These are phyloP conservation scores for Pythium rishiriense DNA, from an alignment of 352 stramenopile genomes.

Conservation along the genomic window DNA sequence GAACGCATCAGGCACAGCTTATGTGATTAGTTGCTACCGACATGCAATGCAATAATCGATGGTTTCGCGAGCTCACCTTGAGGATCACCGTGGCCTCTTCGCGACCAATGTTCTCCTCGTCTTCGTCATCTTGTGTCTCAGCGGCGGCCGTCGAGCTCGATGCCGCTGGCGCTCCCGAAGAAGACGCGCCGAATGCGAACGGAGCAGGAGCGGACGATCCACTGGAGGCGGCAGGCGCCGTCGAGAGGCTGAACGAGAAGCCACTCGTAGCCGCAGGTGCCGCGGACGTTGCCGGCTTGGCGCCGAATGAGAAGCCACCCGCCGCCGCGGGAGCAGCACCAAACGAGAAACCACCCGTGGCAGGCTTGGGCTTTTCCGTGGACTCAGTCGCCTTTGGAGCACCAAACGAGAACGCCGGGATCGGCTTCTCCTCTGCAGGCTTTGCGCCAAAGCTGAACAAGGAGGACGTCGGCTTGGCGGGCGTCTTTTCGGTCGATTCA, in stretches of 20 bases:
- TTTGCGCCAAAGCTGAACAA: conserved; percentile 27
- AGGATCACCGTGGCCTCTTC: conserved; percentile 87
- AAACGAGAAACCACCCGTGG: conserved; percentile 31
- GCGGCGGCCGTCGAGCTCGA: conserved; percentile 12
- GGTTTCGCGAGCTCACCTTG: conserved; percentile 47
- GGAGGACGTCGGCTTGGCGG: conserved; percentile 10
- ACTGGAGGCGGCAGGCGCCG: conserved; percentile 11
- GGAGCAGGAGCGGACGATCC: conserved; percentile 16
- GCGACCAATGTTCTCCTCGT: conserved; percentile 79
- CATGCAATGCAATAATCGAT: neutral
- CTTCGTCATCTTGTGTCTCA: conserved; percentile 41
- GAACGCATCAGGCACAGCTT: neutral
- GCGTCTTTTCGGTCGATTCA: conserved; percentile 6
- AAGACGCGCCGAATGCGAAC: conserved; percentile 29
- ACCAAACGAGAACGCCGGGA: conserved; percentile 33
- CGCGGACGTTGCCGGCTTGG: conserved; percentile 18
- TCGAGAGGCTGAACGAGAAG: conserved; percentile 39
- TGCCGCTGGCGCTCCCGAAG: conserved; percentile 23
- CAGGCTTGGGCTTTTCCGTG: conserved; percentile 5
- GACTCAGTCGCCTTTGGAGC: conserved; percentile 7
- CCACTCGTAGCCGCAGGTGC: conserved; percentile 21
- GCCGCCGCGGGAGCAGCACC: conserved; percentile 1
- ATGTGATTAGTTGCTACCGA: neutral
- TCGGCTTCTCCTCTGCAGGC: conserved; percentile 34
- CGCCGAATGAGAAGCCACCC: conserved; percentile 50